Percentiles rank a stretch among this genome's conserved stretches.
These are phyloP conservation scores for Dactylellina leptospora DNA, from an alignment of 2,329 filamentous ascomycete species.

Conservation along the genomic window DNA sequence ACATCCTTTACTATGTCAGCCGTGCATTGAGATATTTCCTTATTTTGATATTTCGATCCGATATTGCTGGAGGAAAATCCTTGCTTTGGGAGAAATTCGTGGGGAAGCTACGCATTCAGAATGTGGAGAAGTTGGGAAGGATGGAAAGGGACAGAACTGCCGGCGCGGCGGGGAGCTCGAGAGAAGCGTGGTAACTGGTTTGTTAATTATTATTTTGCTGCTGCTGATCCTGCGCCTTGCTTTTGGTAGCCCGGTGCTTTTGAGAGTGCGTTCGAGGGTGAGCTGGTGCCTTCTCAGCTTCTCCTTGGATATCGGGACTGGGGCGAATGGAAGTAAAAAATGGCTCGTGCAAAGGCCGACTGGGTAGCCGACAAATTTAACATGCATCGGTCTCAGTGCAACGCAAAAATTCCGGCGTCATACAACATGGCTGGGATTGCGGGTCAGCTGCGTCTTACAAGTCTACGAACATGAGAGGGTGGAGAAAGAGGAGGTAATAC, in stretches of 20 bases:
- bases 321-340: background rate
- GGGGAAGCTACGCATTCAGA: background rate
- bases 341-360: constrained; percentile 1
- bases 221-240: background rate
- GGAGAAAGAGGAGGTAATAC: too few species aligned
- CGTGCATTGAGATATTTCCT: background rate
- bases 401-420: background rate
- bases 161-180: background rate
- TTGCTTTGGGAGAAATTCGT: background rate
- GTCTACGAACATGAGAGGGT: too few species aligned
- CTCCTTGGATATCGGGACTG: too few species aligned
- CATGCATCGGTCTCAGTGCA: background rate
- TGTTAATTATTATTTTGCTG: constrained; percentile 4
- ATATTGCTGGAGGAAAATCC: background rate
- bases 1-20: background rate
- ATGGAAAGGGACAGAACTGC: background rate
- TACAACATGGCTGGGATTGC: too few species aligned
- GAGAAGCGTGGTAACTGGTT: background rate
- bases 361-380: constrained; percentile 6
- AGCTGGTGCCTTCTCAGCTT: background rate
- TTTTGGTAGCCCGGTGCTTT: background rate
- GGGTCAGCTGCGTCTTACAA: too few species aligned
- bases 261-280: background rate
- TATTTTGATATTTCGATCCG: constrained; percentile 9
- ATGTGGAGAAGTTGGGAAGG: background rate